Conservation (phyloP, 2,329 filamentous ascomycete genomes). For the Pyrenophora teres region DNA sequence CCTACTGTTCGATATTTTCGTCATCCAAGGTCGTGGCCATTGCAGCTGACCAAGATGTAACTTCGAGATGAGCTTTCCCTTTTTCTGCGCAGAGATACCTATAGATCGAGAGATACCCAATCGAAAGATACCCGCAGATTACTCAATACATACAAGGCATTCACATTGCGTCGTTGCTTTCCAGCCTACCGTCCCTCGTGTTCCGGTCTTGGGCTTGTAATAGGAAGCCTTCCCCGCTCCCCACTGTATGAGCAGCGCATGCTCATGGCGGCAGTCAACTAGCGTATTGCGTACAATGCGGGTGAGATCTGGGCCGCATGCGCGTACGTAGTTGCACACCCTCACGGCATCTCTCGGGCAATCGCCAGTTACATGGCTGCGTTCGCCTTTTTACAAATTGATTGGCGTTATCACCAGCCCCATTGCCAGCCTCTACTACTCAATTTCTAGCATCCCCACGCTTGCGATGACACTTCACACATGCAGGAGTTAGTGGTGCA, state of each 20-base stretch:
- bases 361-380: too few species aligned
- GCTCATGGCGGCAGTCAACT: neutral
- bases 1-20: neutral
- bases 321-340: too few species aligned
- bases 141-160: neutral
- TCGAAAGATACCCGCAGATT: slow-evolving; percentile 16
- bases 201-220: too few species aligned
- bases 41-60: neutral
- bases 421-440: too few species aligned
- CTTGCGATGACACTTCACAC: too few species aligned
- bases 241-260: neutral
- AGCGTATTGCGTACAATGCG: slow-evolving; percentile 6
- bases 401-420: too few species aligned
- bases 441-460: too few species aligned
- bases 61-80: neutral
- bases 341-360: too few species aligned
- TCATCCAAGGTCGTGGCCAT: neutral
- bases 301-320: neutral
- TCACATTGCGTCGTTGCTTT: neutral
- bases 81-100: slow-evolving; percentile 9
- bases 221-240: neutral
- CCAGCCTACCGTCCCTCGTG: neutral
- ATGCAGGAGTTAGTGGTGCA: too few species aligned
- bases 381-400: too few species aligned
- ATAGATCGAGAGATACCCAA: slow-evolving; percentile 22